phyloP scores from a whole-genome alignment of 2,329 filamentous ascomycete species.

The Madurella fahalii region DNA sequence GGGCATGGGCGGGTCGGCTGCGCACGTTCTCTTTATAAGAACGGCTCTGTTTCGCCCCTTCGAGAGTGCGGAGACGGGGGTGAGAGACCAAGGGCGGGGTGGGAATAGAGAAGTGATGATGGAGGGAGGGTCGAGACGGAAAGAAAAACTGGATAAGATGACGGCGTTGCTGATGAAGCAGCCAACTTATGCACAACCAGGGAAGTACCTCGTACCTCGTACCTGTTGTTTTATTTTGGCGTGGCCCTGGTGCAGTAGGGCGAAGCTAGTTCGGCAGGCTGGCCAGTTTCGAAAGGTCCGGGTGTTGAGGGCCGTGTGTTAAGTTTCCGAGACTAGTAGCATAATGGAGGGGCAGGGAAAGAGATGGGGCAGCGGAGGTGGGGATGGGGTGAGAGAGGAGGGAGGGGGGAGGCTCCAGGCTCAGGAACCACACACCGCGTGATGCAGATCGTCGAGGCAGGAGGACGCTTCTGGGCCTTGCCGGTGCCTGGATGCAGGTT shows the following conservation, averaged over 20 bases:
- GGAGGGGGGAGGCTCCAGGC: neutral
- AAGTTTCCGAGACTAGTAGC: conserved; percentile 33
- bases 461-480: conserved; percentile 16
- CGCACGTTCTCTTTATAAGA: conserved; percentile 32
- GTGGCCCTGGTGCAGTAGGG: conserved; percentile 4
- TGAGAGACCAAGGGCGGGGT: conserved; percentile 8
- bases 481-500: conserved; percentile 23
- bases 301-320: conserved; percentile 30
- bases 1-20: conserved; percentile 16
- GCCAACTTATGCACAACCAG: conserved; percentile 13
- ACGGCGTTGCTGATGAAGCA: conserved; percentile 5
- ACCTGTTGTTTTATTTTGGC: conserved; percentile 15
- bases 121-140: conserved; percentile 13
- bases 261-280: conserved; percentile 28
- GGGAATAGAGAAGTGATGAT: neutral
- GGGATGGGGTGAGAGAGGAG: conserved; percentile 1
- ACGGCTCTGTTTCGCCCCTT: conserved; percentile 14
- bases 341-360: conserved; percentile 26
- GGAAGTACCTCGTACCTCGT: conserved; percentile 15
- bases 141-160: conserved; percentile 11
- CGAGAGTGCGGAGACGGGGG: conserved; percentile 9
- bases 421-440: conserved; percentile 13
- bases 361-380: conserved; percentile 10
- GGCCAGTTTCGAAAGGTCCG: conserved; percentile 33
- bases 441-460: conserved; percentile 22